Evolutionary conservation across 176 grass and related monocot species (phyloP), one percentile per base, ranked within the genome.

Genomic region (Carex scoparia): DNA sequence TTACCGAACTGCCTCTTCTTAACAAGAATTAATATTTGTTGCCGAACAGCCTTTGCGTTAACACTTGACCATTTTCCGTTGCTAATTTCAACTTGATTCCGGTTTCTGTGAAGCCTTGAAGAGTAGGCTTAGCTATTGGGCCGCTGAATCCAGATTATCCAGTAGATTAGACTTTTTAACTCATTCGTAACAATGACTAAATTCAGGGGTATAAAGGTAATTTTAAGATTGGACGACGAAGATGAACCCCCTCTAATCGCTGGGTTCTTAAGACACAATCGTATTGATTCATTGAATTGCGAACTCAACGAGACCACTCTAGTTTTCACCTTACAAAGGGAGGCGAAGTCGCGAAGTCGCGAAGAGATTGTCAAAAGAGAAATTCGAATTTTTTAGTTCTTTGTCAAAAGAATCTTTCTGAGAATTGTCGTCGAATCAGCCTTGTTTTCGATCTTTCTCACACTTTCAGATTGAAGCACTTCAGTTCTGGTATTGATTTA

Each of bases 261-360:
- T 13, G 35, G 27, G 11, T n/a, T n/a, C 1, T 27, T 64, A 16
- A 44, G 37, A 65, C 30, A 74, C 72, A 15, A 77, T 53, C 46
- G 19, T 27, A 77, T 31, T 56, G 3, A 10, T 0, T 67, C 48
- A 77, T 31, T 56, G 3, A 10, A 1, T 67, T 60, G 16, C 61
- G 11, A 83, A 31, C 61, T 67, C 63, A 67, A 83, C 40, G 19
- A 68, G 7, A 67, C 35, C 61, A 53, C 80, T 82, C 80, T 82
- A 82, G 61, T 53, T 82, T 65, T 65, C 54, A 51, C 80, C 80
- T 0, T 42, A 31, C 30, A 67, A 16, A 23, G 32, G 27, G 46
- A 30, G 15, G 8, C 30, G 51, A 23, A 23, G 23, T 23, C 23
- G 8, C 30, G 51, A 23, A 23, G 23, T 23, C 23, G 8, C 30